These are phyloP conservation scores for Chenopodium quinoa DNA, from an alignment of 148 eudicot genomes.

Conservation along the genomic window DNA sequence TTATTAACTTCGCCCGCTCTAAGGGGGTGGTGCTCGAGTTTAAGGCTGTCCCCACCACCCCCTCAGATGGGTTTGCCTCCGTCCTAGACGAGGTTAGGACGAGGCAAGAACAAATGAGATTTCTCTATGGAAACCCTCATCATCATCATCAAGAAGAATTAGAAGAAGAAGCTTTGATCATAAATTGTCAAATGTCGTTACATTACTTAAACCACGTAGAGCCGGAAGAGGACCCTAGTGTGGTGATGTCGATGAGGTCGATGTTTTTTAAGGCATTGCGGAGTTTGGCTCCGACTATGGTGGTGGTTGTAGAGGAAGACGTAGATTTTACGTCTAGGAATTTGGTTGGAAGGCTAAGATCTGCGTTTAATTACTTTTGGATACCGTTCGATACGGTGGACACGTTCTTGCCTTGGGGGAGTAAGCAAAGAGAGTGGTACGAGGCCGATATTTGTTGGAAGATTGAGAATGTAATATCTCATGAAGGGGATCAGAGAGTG, in stretches of 20 bases:
- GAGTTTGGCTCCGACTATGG: slow-evolving; percentile 50
- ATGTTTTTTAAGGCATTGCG: slow-evolving; percentile 58
- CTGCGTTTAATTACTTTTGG: slow-evolving; percentile 83
- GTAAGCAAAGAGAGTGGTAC: slow-evolving; percentile 82
- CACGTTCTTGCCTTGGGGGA: slow-evolving; percentile 65
- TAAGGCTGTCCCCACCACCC: slow-evolving; percentile 50
- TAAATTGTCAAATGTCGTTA: slow-evolving; percentile 86
- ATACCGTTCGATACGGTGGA: slow-evolving; percentile 90
- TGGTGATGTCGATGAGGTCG: slow-evolving; percentile 24
- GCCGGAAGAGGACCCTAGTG: neutral
- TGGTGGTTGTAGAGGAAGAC: slow-evolving; percentile 74
- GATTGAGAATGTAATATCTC: slow-evolving; percentile 75
- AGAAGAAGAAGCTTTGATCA: slow-evolving; percentile 37
- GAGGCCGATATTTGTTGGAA: slow-evolving; percentile 85
- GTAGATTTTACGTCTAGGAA: slow-evolving; percentile 61
- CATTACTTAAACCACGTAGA: slow-evolving; percentile 58
- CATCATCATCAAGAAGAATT: neutral
- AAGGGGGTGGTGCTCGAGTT: slow-evolving; percentile 64
- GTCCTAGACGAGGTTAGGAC: slow-evolving; percentile 50
- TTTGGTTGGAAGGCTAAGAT: slow-evolving; percentile 55
- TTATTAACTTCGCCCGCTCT: slow-evolving; percentile 64
- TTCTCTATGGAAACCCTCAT: slow-evolving; percentile 9
- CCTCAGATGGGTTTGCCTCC: slow-evolving; percentile 64
- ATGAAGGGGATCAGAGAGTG: slow-evolving; percentile 63
- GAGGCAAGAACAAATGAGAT: slow-evolving; percentile 9